Percentiles rank a stretch among this genome's conserved stretches.
Conservation (phyloP, 2,329 filamentous ascomycete genomes). For the Ophiocordyceps camponoti-saundersi region DNA sequence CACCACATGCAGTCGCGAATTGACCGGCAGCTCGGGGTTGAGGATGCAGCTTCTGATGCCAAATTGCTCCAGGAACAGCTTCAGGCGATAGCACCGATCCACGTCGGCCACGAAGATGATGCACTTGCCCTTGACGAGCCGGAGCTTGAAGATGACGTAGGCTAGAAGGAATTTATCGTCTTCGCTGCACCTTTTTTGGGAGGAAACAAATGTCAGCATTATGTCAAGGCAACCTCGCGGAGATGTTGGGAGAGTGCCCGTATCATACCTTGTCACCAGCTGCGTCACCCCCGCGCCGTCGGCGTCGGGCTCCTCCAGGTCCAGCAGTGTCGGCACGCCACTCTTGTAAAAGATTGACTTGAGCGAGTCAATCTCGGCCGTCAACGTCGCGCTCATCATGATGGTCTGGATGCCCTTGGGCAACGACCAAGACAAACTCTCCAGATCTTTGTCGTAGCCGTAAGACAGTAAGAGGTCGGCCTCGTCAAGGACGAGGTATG, state of each 20-base stretch:
- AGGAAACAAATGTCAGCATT: constrained; percentile 2
- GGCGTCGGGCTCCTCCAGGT: constrained; percentile 68
- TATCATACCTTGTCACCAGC: constrained; percentile 57
- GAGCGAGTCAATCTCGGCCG: constrained; percentile 69
- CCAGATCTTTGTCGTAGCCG: constrained; percentile 80
- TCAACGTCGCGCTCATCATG: constrained; percentile 86
- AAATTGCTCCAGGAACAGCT: constrained; percentile 93
- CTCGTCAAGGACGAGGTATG: constrained; percentile 79
- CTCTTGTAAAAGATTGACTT: constrained; percentile 67
- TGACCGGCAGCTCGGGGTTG: constrained; percentile 87
- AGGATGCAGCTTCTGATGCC: constrained; percentile 84
- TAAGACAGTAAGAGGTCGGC: constrained; percentile 88
- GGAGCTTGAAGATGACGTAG: constrained; percentile 90
- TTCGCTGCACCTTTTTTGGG: constrained; percentile 53
- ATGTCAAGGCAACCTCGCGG: background rate
- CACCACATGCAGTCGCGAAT: constrained; percentile 83
- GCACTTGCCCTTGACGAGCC: constrained; percentile 84
- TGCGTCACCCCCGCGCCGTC: constrained; percentile 66
- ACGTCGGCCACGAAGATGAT: constrained; percentile 61
- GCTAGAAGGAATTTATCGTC: constrained; percentile 91
- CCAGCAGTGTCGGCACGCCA: constrained; percentile 53
- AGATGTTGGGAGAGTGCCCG: background rate
- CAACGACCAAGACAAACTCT: constrained; percentile 58
- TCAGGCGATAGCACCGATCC: constrained; percentile 76
- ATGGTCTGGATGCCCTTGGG: constrained; percentile 80